Conservation (phyloP, 768 basidiomycete genomes). For the Ramaria sp. region DNA sequence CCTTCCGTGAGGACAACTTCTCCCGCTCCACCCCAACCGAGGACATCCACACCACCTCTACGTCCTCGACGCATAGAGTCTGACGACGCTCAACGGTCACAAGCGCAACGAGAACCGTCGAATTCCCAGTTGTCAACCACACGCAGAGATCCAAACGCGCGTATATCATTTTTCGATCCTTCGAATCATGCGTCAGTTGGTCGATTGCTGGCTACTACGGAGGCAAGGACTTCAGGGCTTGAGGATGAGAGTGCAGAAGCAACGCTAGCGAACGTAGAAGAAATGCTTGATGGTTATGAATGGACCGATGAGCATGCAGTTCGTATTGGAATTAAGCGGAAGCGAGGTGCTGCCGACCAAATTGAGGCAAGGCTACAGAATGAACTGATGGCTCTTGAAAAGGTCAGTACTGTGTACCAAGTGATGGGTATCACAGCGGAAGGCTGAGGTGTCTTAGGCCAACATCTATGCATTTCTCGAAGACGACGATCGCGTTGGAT, state of each 20-base stretch:
- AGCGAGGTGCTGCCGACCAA: constrained; percentile 72
- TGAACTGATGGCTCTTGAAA: constrained; percentile 88
- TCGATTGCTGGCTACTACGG: constrained; percentile 36
- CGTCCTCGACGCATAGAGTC: background rate
- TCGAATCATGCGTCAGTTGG: constrained; percentile 65
- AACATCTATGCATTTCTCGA: constrained; percentile 97
- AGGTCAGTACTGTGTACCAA: constrained; percentile 37
- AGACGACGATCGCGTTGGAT: constrained; percentile 80
- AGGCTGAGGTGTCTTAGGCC: constrained; percentile 40
- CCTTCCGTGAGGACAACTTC: background rate
- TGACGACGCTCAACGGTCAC: constrained; percentile 10
- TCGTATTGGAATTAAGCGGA: constrained; percentile 45
- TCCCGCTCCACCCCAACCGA: background rate
- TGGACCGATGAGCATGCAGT: constrained; percentile 74
- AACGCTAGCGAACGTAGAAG: constrained; percentile 86
- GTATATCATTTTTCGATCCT: constrained; percentile 77
- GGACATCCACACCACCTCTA: background rate
- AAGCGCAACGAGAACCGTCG: constrained; percentile 17
- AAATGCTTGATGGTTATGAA: constrained; percentile 98
- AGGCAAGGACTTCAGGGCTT: constrained; percentile 20
- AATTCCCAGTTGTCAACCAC: constrained; percentile 21
- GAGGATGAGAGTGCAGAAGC: constrained; percentile 71
- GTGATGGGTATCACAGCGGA: background rate
- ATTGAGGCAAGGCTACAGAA: constrained; percentile 85
- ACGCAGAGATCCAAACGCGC: constrained; percentile 54